These are phyloP conservation scores for Ramichloridium luteum DNA, from an alignment of 2,329 filamentous ascomycete species.

Conservation along the genomic window DNA sequence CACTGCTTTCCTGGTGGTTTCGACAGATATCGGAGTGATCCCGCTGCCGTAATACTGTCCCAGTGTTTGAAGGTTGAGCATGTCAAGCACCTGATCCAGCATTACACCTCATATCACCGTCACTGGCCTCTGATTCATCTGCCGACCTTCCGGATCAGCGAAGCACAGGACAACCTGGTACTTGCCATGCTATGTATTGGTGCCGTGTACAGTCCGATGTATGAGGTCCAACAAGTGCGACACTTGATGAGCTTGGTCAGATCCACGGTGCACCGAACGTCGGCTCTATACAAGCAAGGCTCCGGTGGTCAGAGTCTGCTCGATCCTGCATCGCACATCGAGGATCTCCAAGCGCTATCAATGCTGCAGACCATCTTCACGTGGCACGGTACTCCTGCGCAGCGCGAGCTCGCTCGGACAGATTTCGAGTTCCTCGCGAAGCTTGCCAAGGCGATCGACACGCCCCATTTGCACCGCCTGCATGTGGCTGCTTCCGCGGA, in stretches of 20 bases:
- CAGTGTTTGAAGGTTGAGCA: constrained; percentile 53
- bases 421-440: constrained; percentile 46
- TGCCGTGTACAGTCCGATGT: constrained; percentile 58
- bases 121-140: constrained; percentile 64
- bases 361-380: constrained; percentile 50
- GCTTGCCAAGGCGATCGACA: constrained; percentile 45
- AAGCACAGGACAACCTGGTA: constrained; percentile 54
- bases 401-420: constrained; percentile 51
- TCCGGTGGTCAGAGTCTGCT: constrained; percentile 29
- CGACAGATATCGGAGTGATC: constrained; percentile 43
- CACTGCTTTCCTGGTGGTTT: constrained; percentile 45
- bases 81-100: constrained; percentile 57
- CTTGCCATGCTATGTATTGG: constrained; percentile 61
- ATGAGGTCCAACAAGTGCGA: constrained; percentile 49
- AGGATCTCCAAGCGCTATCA: constrained; percentile 56
- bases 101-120: constrained; percentile 60
- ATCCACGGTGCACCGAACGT: constrained; percentile 46
- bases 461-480: constrained; percentile 37
- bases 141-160: constrained; percentile 55
- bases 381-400: constrained; percentile 57
- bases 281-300: constrained; percentile 36
- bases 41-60: constrained; percentile 31
- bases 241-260: constrained; percentile 55
- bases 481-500: constrained; percentile 41
- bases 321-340: constrained; percentile 34